Conservation (phyloP, 306 rosid species). For the Glycine soja region DNA sequence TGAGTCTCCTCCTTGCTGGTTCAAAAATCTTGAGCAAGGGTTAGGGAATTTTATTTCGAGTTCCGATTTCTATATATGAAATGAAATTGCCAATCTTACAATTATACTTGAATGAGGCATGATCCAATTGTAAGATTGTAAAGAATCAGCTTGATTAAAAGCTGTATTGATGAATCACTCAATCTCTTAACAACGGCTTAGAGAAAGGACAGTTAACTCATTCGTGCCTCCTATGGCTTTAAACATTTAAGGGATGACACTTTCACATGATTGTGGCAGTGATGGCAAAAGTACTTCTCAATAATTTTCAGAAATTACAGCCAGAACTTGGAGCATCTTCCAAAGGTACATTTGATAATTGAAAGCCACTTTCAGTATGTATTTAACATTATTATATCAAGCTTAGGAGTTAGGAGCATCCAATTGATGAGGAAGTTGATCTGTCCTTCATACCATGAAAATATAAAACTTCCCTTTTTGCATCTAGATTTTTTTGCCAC, state of each 20-base stretch:
- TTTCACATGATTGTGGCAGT: not conserved
- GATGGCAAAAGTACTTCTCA: not conserved
- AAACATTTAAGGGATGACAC: not conserved
- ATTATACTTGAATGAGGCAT: too few relatives aligned
- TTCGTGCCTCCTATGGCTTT: not conserved
- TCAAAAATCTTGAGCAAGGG: not conserved
- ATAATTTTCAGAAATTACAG: not conserved
- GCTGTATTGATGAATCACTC: too few relatives aligned
- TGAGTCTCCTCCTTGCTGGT: not conserved
- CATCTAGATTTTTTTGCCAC: not conserved
- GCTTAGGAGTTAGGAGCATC: not conserved
- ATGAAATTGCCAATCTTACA: too few relatives aligned
- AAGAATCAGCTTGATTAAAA: too few relatives aligned
- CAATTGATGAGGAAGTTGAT: not conserved
- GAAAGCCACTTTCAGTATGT: not conserved
- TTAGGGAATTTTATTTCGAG: too few relatives aligned
- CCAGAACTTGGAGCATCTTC: not conserved
- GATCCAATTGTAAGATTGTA: too few relatives aligned
- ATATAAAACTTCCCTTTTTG: not conserved
- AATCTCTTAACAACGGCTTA: not conserved
- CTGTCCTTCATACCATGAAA: not conserved
- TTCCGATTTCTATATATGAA: too few relatives aligned
- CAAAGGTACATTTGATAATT: not conserved
- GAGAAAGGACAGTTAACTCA: not conserved
- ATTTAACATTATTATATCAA: not conserved